These are phyloP conservation scores for Annona cherimola DNA, from an alignment of 164 flowering plant species.

Conservation along the genomic window DNA sequence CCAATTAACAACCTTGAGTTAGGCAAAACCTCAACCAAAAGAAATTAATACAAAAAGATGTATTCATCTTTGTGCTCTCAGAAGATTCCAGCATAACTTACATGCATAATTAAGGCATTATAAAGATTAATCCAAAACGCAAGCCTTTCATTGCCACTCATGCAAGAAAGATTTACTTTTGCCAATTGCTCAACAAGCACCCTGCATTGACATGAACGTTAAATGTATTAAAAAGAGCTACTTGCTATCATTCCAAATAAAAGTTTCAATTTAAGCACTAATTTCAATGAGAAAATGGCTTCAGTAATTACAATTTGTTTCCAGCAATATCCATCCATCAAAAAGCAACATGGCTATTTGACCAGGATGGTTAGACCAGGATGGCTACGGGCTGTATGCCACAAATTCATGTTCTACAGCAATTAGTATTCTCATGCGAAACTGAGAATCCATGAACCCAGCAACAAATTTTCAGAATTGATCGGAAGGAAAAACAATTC, in stretches of 20 bases:
- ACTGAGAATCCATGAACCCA: not conserved
- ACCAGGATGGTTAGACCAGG: not conserved
- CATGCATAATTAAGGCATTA: constrained; percentile 48
- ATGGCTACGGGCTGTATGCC: not conserved
- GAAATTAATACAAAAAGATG: not conserved
- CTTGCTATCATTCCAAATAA: not conserved
- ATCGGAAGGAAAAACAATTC: not conserved
- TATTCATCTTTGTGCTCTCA: not conserved
- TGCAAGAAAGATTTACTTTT: constrained; percentile 17
- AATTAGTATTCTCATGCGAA: not conserved
- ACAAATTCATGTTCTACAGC: not conserved
- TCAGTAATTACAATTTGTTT: not conserved
- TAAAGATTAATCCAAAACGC: constrained; percentile 45
- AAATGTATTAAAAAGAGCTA: constrained; percentile 2
- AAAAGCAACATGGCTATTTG: not conserved
- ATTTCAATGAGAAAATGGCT: not conserved
- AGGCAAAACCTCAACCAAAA: not conserved
- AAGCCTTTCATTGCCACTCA: constrained; percentile 21
- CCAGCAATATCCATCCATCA: not conserved
- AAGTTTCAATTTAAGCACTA: not conserved
- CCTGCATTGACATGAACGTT: constrained; percentile 12
- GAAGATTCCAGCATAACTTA: constrained; percentile 8
- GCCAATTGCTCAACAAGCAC: constrained; percentile 29
- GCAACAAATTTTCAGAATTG: not conserved
- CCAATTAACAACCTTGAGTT: not conserved